These are phyloP conservation scores for Colletotrichum godetiae DNA, from an alignment of 2,329 filamentous ascomycete species.

Conservation along the genomic window DNA sequence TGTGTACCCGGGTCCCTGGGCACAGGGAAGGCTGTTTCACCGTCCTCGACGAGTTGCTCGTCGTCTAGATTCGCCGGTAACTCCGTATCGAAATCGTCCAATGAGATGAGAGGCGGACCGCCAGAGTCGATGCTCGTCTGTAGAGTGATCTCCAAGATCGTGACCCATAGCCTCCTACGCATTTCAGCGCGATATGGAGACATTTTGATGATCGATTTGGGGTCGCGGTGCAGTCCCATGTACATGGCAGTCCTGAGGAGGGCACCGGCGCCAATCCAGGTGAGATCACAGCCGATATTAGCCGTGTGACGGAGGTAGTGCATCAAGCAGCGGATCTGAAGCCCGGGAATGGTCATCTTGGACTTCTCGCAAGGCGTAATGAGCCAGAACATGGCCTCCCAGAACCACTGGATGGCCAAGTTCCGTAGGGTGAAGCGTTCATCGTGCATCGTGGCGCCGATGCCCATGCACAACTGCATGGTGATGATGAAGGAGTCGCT, in stretches of 20 bases:
- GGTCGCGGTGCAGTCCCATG: conserved; percentile 70
- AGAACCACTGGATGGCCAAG: conserved; percentile 60
- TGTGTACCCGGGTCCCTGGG: conserved; percentile 43
- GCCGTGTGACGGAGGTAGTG: conserved; percentile 60
- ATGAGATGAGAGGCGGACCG: conserved; percentile 58
- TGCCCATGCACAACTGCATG: conserved; percentile 64
- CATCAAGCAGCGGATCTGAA: conserved; percentile 66
- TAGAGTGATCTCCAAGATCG: conserved; percentile 65
- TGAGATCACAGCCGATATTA: conserved; percentile 60
- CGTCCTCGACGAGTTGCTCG: conserved; percentile 56
- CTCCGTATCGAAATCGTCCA: conserved; percentile 61
- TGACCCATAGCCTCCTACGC: conserved; percentile 67
- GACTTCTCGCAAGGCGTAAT: conserved; percentile 59
- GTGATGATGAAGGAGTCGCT: conserved; percentile 61
- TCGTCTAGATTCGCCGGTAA: conserved; percentile 65
- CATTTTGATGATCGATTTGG: conserved; percentile 59
- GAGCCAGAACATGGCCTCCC: conserved; percentile 64
- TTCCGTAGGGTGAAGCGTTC: conserved; percentile 55
- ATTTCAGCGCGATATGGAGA: conserved; percentile 62
- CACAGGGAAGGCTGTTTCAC: conserved; percentile 34
- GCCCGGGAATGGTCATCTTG: conserved; percentile 57
- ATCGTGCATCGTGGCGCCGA: conserved; percentile 61
- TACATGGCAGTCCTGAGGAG: conserved; percentile 65
- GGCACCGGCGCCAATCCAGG: conserved; percentile 63
- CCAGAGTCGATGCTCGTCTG: conserved; percentile 63